A percentile compares a stretch with the other conserved stretches of the same genome.
Conservation (phyloP, 2,329 filamentous ascomycete species). For the Ramularia collo-cygni region DNA sequence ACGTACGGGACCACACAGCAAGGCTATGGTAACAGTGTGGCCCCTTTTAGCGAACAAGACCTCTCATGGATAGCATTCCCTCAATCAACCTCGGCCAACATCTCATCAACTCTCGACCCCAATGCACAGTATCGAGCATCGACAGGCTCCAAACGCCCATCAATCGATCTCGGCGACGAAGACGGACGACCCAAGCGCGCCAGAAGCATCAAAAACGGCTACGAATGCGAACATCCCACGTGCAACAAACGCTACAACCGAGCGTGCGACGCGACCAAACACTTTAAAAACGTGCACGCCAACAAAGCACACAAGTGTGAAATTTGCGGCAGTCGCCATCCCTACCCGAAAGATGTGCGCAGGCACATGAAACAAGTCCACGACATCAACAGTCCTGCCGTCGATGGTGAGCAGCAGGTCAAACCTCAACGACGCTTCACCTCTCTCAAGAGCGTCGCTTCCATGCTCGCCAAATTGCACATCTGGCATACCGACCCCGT, state of each 20-base stretch:
- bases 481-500: not conserved
- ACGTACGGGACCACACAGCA: too few relatives aligned
- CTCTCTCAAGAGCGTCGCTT: not conserved
- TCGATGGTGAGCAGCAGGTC: not conserved
- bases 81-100: too few relatives aligned
- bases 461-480: not conserved
- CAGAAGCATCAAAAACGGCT: not conserved
- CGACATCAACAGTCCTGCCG: too few relatives aligned
- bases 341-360: conserved; percentile 2
- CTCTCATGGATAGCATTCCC: too few relatives aligned
- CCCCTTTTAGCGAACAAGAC: too few relatives aligned
- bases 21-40: too few relatives aligned
- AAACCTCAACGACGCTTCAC: not conserved
- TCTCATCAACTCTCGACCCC: too few relatives aligned
- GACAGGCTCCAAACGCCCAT: too few relatives aligned
- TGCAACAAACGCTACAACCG: conserved; percentile 1
- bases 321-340: not conserved
- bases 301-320: not conserved
- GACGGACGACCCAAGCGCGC: not conserved
- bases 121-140: too few relatives aligned
- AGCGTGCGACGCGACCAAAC: conserved; percentile 3
- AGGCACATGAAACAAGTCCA: conserved; percentile 2
- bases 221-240: not conserved
- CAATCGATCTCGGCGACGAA: too few relatives aligned
- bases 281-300: conserved; percentile 1